A percentile compares a stretch with the other conserved stretches of the same genome.
Evolutionary conservation across 352 stramenopile genomes (phyloP).

Genomic region (Aphanomyces cochlioides): DNA sequence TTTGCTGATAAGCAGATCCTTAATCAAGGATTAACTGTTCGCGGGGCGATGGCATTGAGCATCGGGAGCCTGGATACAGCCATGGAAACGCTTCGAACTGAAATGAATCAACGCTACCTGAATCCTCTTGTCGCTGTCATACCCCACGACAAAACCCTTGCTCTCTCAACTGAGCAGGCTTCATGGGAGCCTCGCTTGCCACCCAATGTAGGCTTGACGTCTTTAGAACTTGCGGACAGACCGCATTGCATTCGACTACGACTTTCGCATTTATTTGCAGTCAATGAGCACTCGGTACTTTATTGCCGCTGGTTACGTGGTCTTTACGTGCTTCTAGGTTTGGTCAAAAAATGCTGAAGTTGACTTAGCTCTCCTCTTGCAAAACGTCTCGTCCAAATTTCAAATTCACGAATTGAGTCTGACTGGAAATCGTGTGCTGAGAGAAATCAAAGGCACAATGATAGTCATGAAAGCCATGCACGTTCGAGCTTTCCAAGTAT

Average conservation of each 20-base stretch:
- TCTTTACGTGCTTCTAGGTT: slow-evolving; percentile 10
- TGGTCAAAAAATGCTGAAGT: slow-evolving; percentile 70
- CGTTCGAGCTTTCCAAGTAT: not conserved
- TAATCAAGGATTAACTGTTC: slow-evolving; percentile 61
- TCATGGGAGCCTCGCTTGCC: slow-evolving; percentile 58
- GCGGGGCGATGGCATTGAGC: slow-evolving; percentile 66
- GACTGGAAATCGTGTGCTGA: slow-evolving; percentile 45
- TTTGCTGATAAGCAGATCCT: slow-evolving; percentile 49
- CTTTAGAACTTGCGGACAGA: slow-evolving; percentile 66
- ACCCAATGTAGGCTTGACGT: slow-evolving; percentile 91
- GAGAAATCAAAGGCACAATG: not conserved
- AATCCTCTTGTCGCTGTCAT: slow-evolving; percentile 48
- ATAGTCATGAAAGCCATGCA: not conserved
- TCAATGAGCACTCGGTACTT: slow-evolving; percentile 71
- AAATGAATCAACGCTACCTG: slow-evolving; percentile 73
- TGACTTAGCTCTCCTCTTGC: slow-evolving; percentile 62
- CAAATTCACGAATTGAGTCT: slow-evolving; percentile 86
- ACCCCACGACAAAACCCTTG: slow-evolving; percentile 34
- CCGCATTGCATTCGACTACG: slow-evolving; percentile 85
- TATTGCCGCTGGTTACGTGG: not conserved
- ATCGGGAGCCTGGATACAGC: slow-evolving; percentile 54
- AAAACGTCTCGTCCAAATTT: slow-evolving; percentile 40
- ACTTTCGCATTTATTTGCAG: slow-evolving; percentile 91
- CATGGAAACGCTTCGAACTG: slow-evolving; percentile 49
- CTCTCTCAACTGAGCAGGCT: slow-evolving; percentile 34